These are phyloP conservation scores for Apophysomyces elegans DNA, from an alignment of 371 early-diverging fungal species.

Conservation along the genomic window DNA sequence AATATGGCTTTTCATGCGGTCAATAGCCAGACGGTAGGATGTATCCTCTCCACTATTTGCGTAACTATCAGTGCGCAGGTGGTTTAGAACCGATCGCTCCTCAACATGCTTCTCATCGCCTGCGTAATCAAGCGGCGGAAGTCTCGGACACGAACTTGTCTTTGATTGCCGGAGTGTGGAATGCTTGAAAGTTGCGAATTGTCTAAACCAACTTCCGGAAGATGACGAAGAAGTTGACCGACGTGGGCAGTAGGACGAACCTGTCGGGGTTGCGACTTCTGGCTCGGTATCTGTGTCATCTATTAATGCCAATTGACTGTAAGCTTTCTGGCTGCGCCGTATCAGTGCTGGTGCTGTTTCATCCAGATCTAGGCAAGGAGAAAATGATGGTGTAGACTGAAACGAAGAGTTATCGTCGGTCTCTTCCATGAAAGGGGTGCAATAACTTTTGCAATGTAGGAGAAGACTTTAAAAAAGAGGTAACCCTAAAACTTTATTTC, in stretches of 20 bases:
- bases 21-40: background rate
- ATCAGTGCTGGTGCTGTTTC: background rate
- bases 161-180: background rate
- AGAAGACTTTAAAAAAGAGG: background rate
- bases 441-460: conserved; percentile 1
- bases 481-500: background rate
- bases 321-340: background rate
- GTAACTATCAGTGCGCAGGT: background rate
- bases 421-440: conserved; percentile 3
- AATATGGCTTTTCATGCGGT: background rate
- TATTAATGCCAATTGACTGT: background rate
- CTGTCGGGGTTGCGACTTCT: background rate
- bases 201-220: conserved; percentile 2
- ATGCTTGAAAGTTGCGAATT: background rate
- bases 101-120: background rate
- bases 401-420: background rate
- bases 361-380: background rate
- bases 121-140: background rate
- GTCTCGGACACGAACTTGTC: background rate
- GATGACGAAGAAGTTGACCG: conserved; percentile 1
- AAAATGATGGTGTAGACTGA: background rate
- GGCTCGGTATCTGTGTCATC: background rate
- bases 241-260: background rate
- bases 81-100: background rate
- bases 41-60: background rate